A percentile compares a stretch with the other conserved stretches of the same genome.
phyloP scores from a whole-genome alignment of 345 rosid genomes.

The Chamaenerion angustifolium region DNA sequence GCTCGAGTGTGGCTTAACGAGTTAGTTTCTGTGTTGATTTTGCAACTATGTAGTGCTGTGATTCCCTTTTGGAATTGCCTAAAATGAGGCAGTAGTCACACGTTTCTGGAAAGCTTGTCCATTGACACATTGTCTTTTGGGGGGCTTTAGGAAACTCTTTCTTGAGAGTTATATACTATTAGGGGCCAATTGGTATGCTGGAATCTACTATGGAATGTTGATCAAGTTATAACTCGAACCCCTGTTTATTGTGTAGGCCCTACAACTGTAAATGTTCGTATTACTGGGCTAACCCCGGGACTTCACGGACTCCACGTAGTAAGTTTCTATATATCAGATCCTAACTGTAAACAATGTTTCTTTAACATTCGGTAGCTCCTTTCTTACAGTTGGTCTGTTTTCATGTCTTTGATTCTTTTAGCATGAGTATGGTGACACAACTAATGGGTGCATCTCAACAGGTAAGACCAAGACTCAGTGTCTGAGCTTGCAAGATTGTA shows the following conservation, averaged over 20 bases:
- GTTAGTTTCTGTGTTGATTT: no score
- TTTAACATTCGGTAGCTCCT: background rate
- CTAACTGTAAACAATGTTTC: background rate
- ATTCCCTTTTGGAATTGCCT: no score
- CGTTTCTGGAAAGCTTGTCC: no score
- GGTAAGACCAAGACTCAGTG: slow-evolving; percentile 23
- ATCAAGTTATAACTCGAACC: background rate
- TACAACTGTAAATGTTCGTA: slow-evolving; percentile 70
- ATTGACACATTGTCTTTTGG: no score
- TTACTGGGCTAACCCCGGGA: slow-evolving; percentile 83
- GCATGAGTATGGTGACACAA: slow-evolving; percentile 97
- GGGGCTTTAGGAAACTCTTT: no score
- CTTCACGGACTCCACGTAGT: slow-evolving; percentile 85
- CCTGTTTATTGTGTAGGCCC: slow-evolving; percentile 42
- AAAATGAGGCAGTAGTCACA: no score
- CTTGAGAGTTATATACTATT: no score
- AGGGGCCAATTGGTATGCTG: no score
- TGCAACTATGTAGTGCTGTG: no score
- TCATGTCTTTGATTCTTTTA: slow-evolving; percentile 15
- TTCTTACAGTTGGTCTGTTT: background rate
- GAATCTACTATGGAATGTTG: no score
- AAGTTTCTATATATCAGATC: slow-evolving; percentile 10
- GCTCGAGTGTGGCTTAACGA: no score
- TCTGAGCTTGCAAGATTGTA: no score
- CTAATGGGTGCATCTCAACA: slow-evolving; percentile 95